Evolutionary conservation across 805 yeast genomes (phyloP), one percentile per base, ranked within the genome.

Genomic region (Metschnikowia shivogae): DNA sequence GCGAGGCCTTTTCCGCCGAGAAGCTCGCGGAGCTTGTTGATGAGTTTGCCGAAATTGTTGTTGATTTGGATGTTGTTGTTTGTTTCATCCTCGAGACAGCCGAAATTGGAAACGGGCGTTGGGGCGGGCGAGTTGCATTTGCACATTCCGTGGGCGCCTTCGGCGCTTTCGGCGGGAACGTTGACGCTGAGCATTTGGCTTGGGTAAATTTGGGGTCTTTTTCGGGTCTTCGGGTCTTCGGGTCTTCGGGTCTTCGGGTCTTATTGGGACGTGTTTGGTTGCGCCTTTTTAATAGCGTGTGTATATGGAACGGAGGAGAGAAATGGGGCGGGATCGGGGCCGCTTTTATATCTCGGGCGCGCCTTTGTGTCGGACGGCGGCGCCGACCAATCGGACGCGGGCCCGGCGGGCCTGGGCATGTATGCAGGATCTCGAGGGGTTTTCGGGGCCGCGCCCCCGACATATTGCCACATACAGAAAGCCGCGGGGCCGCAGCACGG

Each of bases 1-100:
- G 71, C 44, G 35, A 72, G 55, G 0, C 73, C 73, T 47, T 63
- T 61, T 45, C 62, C 59, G 14, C 64, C 68, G 41, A 67, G 56
- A 10, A 64, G 36, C 14, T 43, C 52, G 34, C 63, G 56, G 31
- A 67, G 58, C 41, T 57, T 50, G 30, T 43, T 46, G 42, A 70
- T 65, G 44, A 70, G 61, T 42, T 53, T 40, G 31, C 53, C 56
- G 40, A 60, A 48, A 20, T 48, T 41, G 39, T 50, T 48, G 35
- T 50, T 52, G 31, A 54, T 30, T 20, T 46, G 48, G 33, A 54
- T 40, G 31, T 54, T 54, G 45, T 50, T 46, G 42, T 49, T 47
- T 40, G 49, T 47, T 38, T 51, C 57, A 40, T 49, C 50, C 24
- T 53, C 57, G 44, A 50, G 39, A 13, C 47, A 43, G 8, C 57